These are phyloP conservation scores for Scenedesmus sp. DNA, from an alignment of 163 green algal species.

Conservation along the genomic window DNA sequence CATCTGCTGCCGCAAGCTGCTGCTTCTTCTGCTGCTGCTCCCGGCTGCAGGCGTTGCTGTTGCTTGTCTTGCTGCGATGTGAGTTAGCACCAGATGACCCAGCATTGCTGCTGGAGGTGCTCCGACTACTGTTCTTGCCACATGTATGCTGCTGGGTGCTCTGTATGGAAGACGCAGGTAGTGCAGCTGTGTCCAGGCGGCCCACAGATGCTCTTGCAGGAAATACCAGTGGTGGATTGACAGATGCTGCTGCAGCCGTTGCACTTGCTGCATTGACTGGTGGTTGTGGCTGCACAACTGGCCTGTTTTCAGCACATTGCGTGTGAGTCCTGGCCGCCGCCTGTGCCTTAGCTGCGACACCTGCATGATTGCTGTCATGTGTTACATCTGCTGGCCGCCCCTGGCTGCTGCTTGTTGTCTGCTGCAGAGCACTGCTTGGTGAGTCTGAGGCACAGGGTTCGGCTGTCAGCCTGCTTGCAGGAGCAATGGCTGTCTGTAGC, in stretches of 20 bases:
- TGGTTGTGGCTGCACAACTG: neutral
- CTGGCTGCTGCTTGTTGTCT: neutral
- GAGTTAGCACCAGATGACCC: neutral
- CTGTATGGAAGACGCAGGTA: neutral
- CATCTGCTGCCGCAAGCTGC: neutral
- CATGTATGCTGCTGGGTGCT: neutral
- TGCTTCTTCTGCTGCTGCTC: conserved; percentile 22
- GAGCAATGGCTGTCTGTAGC: neutral
- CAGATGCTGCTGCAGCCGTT: neutral
- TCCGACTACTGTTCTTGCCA: conserved; percentile 25
- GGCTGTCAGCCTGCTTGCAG: neutral
- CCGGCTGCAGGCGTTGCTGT: neutral
- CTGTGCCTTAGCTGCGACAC: neutral
- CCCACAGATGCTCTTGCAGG: neutral
- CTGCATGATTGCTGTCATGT: neutral
- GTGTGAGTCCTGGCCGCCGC: neutral
- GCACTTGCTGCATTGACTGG: neutral
- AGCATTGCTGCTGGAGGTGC: neutral
- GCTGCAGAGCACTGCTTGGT: neutral
- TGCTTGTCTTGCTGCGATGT: neutral
- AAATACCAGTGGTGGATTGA: neutral
- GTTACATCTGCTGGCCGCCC: neutral
- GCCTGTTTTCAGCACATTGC: neutral
- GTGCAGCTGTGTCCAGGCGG: neutral
- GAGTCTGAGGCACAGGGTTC: neutral